Evolutionary conservation across 1,139 yeast species (phyloP), one percentile per base, ranked within the genome.

Genomic region (Geotrichum australiense): DNA sequence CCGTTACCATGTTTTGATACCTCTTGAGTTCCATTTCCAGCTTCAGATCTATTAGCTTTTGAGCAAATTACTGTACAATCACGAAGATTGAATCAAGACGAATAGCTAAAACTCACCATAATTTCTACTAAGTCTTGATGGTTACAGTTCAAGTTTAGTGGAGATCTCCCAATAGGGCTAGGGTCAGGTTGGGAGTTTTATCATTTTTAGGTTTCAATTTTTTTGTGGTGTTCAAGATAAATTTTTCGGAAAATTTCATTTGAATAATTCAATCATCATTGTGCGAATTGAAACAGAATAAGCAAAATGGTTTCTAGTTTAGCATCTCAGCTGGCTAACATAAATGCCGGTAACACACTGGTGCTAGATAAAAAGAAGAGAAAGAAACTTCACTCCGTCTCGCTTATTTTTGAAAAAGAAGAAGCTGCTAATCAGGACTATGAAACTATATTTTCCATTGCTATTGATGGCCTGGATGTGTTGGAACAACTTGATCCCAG

Each of bases 351-450:
- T 49, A 75, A 77, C 50, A 78, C 93, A 31, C 76, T 82, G 47
- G 89, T 93, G 5, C 71, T 86, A 48, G 96, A 89, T 58, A 76
- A 96, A 62, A 86, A 86, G 64, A 72, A 78, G 53, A 73, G 96
- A 60, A 84, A 89, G 49, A 84, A 82, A 63, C 66, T 87, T 50
- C 98, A 91, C 58, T 78, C 94, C 20, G 79, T 85, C 35, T 91
- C 98, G 38, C 73, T 91, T 53, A 74, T 91, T 32, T 89, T 82
- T 61, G 94, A 86, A 40, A 74, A 96, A 7, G 78, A 81, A 56
- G 78, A 77, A 46, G 98, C 99, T 20, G 84, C 94, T 8, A 74
- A 89, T 28, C 98, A 93, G 66, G 98, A 93, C 61, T 87, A 76
- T 57, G 96, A 87, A 56, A 71, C 80, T 42, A 78, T 91, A 48